Evolutionary conservation across 75 land plant species (phyloP), one percentile per base, ranked within the genome.

Genomic region (Larix kaempferi): DNA sequence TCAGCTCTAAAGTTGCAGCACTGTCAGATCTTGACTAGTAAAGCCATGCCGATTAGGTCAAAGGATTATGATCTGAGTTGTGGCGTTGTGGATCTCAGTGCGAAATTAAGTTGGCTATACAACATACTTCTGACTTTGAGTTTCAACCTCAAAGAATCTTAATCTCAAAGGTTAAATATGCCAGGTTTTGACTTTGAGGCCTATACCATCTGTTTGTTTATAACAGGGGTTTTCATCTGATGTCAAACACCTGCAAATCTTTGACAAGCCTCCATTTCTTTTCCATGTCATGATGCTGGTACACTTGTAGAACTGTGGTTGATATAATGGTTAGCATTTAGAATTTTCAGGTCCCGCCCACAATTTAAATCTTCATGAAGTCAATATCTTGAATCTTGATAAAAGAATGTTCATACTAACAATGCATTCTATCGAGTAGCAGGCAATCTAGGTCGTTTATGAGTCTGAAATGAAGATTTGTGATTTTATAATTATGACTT

Each of bases 31-130:
- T 8, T 49, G 11, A 49, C 54, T 12, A 49, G 65, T 10, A 26
- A 33, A 63, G 35, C 29, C 66, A 49, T 63, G 35, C 66, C 27
- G 66, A 63, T 63, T 63, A 63, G 66, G 29, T 63, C 35, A 26
- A 63, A 25, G 35, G 66, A 27, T 63, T 23, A 0, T 63, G 5
- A 63, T 63, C 35, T 33, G 54, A 49, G 12, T 49, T 49, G 54
- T 10, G 54, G 54, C 54, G 10, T 49, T 49, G 54, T 49, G 54
- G 54, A 49, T 49, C 54, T 49, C 1, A 49, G 10, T 49, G 54
- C 10, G 54, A 49, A 49, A 49, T 2, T 10, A 49, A 49, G 54
- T 49, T 49, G 54, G 54, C 54, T 49, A 49, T 10, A 11, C 54
- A 10, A 49, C 54, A 10, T 49, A 49, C 2, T 49, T 49, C 54